A percentile compares a stretch with the other conserved stretches of the same genome.
Evolutionary conservation across 163 green algal genomes (phyloP).

Genomic region (Scenedesmus sp.): DNA sequence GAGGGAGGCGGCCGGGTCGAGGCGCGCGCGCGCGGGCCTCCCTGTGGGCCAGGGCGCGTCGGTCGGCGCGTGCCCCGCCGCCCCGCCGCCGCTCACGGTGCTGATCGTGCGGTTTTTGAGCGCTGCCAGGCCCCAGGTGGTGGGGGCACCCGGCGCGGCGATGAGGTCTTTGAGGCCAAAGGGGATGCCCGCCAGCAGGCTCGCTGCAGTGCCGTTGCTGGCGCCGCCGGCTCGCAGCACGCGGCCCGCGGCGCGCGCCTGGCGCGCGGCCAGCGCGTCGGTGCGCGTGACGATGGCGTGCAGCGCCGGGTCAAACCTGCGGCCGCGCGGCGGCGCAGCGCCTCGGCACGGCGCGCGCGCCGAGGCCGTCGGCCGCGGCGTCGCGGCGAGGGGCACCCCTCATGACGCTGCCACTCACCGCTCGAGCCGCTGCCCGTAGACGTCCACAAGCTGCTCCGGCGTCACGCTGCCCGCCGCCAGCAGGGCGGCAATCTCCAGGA

Average conservation of each 20-base stretch:
- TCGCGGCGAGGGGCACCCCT: no score
- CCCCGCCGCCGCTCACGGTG: constrained; percentile 1
- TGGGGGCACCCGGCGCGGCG: constrained; percentile 33
- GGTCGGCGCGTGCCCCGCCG: no score
- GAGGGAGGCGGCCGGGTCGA: no score
- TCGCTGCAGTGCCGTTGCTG: not conserved
- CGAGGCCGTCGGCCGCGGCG: no score
- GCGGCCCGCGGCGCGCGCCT: not conserved
- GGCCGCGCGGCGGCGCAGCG: no score
- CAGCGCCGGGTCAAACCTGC: no score
- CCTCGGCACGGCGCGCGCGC: no score
- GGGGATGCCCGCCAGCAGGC: constrained; percentile 19
- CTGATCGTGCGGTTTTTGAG: constrained; percentile 19
- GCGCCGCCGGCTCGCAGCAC: constrained; percentile 1
- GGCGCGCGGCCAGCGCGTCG: not conserved
- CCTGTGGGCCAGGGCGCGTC: no score
- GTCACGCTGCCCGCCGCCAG: not conserved
- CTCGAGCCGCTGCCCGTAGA: constrained; percentile 13
- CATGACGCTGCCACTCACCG: no score
- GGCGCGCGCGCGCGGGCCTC: no score
- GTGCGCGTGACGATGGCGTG: constrained; percentile 9
- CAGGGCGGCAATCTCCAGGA: constrained; percentile 22
- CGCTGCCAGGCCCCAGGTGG: constrained; percentile 19
- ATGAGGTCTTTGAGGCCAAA: constrained; percentile 46
- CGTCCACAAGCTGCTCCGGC: constrained; percentile 4